phyloP scores from a whole-genome alignment of 176 grass and related monocot genomes.

The Aegilops umbellulata region DNA sequence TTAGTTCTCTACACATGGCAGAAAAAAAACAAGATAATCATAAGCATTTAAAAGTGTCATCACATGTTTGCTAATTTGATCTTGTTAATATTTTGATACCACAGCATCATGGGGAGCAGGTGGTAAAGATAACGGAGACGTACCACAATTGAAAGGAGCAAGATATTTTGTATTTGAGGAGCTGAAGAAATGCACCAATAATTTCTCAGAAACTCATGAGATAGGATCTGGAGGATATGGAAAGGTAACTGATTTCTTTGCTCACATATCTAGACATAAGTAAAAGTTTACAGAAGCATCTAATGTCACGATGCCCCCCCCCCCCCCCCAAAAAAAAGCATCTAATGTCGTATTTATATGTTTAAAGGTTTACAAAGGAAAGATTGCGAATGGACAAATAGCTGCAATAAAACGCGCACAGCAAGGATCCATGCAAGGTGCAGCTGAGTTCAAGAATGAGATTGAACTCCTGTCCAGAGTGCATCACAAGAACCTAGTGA shows the following conservation, averaged over 20 bases:
- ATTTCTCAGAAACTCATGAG: conserved; percentile 56
- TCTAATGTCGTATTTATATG: conserved; percentile 19
- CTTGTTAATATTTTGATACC: conserved; percentile 16
- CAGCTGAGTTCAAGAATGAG: conserved; percentile 77
- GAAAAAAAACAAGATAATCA: conserved; percentile 15
- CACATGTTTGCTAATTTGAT: neutral
- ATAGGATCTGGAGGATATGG: conserved; percentile 79
- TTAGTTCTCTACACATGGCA: neutral
- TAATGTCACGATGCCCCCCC: neutral
- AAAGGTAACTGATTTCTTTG: conserved; percentile 44
- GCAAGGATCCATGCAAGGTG: conserved; percentile 77
- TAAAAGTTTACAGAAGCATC: neutral
- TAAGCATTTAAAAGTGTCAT: neutral
- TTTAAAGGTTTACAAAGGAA: conserved; percentile 69
- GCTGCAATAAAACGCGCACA: conserved; percentile 70
- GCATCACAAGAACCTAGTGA: conserved; percentile 82
- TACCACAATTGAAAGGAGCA: conserved; percentile 62
- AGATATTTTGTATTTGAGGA: conserved; percentile 63
- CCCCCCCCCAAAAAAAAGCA: neutral
- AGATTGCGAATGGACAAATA: conserved; percentile 44
- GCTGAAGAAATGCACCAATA: conserved; percentile 64
- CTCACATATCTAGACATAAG: neutral
- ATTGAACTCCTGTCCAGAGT: conserved; percentile 72
- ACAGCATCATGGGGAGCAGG: conserved; percentile 63
- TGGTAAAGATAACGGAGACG: conserved; percentile 40